Percentiles rank a stretch among this genome's conserved stretches.
These are phyloP conservation scores for Boletus nobilissimus DNA, from an alignment of 1,284 basidiomycete genomes.

Conservation along the genomic window DNA sequence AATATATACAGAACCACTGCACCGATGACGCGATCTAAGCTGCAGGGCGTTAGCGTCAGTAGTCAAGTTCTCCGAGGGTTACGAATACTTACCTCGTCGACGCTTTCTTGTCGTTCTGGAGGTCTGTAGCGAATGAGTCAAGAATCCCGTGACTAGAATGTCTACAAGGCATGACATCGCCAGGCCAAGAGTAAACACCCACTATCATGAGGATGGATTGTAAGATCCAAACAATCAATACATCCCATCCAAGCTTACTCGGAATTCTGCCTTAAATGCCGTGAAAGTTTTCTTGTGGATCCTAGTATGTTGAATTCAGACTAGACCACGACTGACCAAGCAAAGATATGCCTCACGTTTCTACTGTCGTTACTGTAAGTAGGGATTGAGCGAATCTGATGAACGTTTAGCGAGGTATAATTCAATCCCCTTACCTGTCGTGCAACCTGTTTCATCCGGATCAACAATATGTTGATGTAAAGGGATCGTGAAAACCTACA, in stretches of 20 bases:
- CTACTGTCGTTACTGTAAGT: conserved; percentile 48
- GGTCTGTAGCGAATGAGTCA: conserved; percentile 57
- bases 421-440: conserved; percentile 35
- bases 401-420: background rate
- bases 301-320: conserved; percentile 32
- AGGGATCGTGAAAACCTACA: conserved; percentile 47
- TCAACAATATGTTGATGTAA: background rate
- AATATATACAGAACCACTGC: conserved; percentile 61
- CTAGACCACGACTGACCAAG: background rate
- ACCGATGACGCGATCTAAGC: conserved; percentile 60
- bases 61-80: background rate
- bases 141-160: conserved; percentile 56
- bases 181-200: conserved; percentile 63
- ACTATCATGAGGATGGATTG: conserved; percentile 43
- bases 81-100: conserved; percentile 33
- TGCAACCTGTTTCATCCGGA: conserved; percentile 36
- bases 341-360: conserved; percentile 48
- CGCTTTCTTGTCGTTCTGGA: conserved; percentile 51
- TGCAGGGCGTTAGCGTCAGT: conserved; percentile 27
- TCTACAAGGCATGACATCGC: conserved; percentile 59
- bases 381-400: background rate
- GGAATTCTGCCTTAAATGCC: conserved; percentile 40
- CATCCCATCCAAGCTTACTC: conserved; percentile 30
- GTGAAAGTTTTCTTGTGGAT: conserved; percentile 37
- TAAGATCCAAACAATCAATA: background rate